Evolutionary conservation across 106 monocot genomes (phyloP).

Genomic region (Apostasia shenzhenica): DNA sequence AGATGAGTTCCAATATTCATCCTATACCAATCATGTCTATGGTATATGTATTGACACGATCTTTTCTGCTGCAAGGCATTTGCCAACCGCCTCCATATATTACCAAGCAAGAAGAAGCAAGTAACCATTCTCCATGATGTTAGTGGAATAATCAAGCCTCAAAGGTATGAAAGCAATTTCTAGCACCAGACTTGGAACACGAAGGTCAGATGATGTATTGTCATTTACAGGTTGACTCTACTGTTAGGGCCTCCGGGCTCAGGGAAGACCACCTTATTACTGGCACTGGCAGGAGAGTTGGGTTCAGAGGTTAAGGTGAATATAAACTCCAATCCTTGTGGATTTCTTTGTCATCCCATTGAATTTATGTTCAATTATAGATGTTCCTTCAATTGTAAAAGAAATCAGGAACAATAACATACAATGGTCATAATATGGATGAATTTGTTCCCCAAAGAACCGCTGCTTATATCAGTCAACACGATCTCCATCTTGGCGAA

Average conservation of each 20-base stretch:
- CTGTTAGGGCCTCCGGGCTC: slow-evolving; percentile 70
- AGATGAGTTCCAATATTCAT: no score
- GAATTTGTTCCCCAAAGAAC: slow-evolving; percentile 54
- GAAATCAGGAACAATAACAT: slow-evolving; percentile 35
- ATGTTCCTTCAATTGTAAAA: neutral
- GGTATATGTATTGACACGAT: neutral
- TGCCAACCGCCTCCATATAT: slow-evolving; percentile 22
- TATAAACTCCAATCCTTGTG: neutral
- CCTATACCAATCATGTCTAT: neutral
- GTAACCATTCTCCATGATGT: slow-evolving; percentile 35
- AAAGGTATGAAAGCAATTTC: slow-evolving; percentile 16
- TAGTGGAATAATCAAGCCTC: slow-evolving; percentile 39
- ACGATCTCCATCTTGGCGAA: slow-evolving; percentile 45
- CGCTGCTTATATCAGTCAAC: slow-evolving; percentile 46
- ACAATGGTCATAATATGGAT: slow-evolving; percentile 44
- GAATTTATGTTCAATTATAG: neutral
- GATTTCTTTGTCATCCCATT: neutral
- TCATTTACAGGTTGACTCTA: slow-evolving; percentile 48
- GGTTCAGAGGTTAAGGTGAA: slow-evolving; percentile 36
- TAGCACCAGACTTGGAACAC: slow-evolving; percentile 6
- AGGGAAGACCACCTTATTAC: slow-evolving; percentile 61
- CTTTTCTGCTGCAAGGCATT: slow-evolving; percentile 11
- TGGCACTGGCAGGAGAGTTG: slow-evolving; percentile 60
- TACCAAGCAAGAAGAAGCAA: slow-evolving; percentile 31
- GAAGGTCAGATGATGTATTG: neutral